Base-by-base conservation (phyloP, 257 asterid genomes). In the Solanum sparsipilum region DNA sequence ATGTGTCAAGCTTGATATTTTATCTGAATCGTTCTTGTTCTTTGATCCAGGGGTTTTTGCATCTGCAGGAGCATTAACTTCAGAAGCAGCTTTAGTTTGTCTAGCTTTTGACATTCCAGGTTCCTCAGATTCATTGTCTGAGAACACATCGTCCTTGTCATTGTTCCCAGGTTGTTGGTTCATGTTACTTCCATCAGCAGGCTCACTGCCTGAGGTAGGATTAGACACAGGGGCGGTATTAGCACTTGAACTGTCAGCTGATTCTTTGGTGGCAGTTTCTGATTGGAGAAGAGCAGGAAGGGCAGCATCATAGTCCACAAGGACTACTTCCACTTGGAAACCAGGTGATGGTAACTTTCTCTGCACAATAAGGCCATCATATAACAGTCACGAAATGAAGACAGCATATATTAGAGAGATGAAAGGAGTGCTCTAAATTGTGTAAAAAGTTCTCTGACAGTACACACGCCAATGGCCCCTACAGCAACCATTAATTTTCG, bases 271-370 rank as follows among this genome's bases (percentile, higher is more conserved):
- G 83, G 88, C 83, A 27, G 92, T 85, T 88, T 89, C 94, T 11
- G 95, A 48, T 84, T 91, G 93, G 83, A 95, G 88, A 34, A 86
- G 90, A 31, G 94, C 48, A 46, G 93, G 56, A 86, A 87, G 88
- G 82, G 93, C 86, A 82, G 93, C 60, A 44, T 93, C 96, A 79
- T 92, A 93, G 92, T 94, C 98, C 84, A 89, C 96, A 3, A 97
- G 98, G 87, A 97, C 98, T 73, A 97, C 92, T 91, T 97, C 99
- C 86, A 97, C 94, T 91, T 96, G 98, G 89, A 97, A 96, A 86
- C 99, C 99, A 1, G 99, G 98, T 73, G 99, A 97, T 85, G 99
- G 99, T 79, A 97, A 92, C 92, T 97, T 96, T 90, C 99, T 94
- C 99, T 97, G 95, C 88, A 89, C 39, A 79, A n/a, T 48, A 81